These are phyloP conservation scores for Pelargonium fulgidum DNA, from an alignment of 441 rosid species.

Conservation along the genomic window DNA sequence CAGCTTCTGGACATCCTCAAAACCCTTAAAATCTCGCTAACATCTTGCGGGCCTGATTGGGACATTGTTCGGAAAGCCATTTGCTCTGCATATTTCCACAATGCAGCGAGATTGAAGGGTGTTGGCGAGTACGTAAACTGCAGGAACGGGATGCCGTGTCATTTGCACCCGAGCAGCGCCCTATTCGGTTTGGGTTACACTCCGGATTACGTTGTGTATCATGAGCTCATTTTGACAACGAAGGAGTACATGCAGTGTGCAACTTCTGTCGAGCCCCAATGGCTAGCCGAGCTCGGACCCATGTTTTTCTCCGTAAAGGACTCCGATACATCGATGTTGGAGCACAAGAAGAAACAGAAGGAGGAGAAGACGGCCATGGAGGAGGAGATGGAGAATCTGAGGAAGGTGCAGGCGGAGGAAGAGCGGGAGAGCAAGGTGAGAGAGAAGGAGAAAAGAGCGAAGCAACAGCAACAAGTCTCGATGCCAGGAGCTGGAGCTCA, in stretches of 20 bases:
- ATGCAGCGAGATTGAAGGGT: slow-evolving; percentile 80
- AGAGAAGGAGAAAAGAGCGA: slow-evolving; percentile 57
- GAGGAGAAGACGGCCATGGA: slow-evolving; percentile 93
- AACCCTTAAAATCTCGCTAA: slow-evolving; percentile 70
- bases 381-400: slow-evolving; percentile 83
- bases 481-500: slow-evolving; percentile 48
- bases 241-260: slow-evolving; percentile 98
- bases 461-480: slow-evolving; percentile 67
- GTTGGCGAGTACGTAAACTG: slow-evolving; percentile 86
- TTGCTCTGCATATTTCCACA: slow-evolving; percentile 94
- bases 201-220: slow-evolving; percentile 87
- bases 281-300: slow-evolving; percentile 92
- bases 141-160: slow-evolving; percentile 90
- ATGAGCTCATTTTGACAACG: slow-evolving; percentile 73
- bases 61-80: slow-evolving; percentile 78
- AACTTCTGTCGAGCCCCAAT: slow-evolving; percentile 86
- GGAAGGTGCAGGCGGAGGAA: slow-evolving; percentile 62
- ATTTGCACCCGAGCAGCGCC: slow-evolving; percentile 93
- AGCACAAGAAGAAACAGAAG: slow-evolving; percentile 86
- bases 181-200: slow-evolving; percentile 79
- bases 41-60: slow-evolving; percentile 70
- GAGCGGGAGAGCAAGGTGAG: slow-evolving; percentile 46
- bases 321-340: slow-evolving; percentile 75
- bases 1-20: slow-evolving; percentile 91
- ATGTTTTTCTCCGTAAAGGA: slow-evolving; percentile 96